A percentile compares a stretch with the other conserved stretches of the same genome.
These are phyloP conservation scores for Hypoxylon rickii DNA, from an alignment of 495 filamentous ascomycete genomes.

Conservation along the genomic window DNA sequence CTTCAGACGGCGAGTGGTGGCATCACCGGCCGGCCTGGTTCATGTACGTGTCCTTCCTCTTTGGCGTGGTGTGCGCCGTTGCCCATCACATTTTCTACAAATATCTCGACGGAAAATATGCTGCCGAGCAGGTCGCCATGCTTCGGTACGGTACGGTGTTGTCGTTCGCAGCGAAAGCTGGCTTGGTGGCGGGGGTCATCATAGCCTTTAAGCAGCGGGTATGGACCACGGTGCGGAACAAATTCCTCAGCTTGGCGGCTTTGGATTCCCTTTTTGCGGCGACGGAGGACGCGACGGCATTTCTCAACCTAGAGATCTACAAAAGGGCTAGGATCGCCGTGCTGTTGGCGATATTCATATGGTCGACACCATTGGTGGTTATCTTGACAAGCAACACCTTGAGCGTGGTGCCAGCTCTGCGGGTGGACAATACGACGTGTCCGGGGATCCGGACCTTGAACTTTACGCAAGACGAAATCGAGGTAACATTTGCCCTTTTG, in stretches of 20 bases:
- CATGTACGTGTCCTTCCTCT: slow-evolving; percentile 42
- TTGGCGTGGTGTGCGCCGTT: slow-evolving; percentile 41
- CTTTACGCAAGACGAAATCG: slow-evolving; percentile 41
- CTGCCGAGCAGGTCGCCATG: slow-evolving; percentile 42
- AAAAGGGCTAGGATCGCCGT: slow-evolving; percentile 39
- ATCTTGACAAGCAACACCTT: slow-evolving; percentile 46
- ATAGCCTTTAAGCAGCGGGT: slow-evolving; percentile 42
- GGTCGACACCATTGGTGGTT: slow-evolving; percentile 42
- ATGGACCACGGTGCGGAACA: slow-evolving; percentile 43
- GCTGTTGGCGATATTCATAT: slow-evolving; percentile 41
- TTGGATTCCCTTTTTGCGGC: slow-evolving; percentile 44
- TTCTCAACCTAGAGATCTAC: slow-evolving; percentile 42
- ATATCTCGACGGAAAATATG: slow-evolving; percentile 36
- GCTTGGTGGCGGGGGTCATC: slow-evolving; percentile 39
- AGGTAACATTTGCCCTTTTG: slow-evolving; percentile 10
- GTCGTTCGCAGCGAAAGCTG: slow-evolving; percentile 44
- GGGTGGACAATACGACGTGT: slow-evolving; percentile 24
- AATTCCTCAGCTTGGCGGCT: slow-evolving; percentile 40
- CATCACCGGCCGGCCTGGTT: slow-evolving; percentile 35
- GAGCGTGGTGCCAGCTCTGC: slow-evolving; percentile 31
- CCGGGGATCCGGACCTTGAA: slow-evolving; percentile 41
- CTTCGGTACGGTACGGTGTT: slow-evolving; percentile 45
- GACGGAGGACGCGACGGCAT: slow-evolving; percentile 37
- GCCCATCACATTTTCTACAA: slow-evolving; percentile 44
- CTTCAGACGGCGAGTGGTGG: slow-evolving; percentile 11